These are phyloP conservation scores for Suillus ampliporus DNA, from an alignment of 768 basidiomycete genomes.

Conservation along the genomic window DNA sequence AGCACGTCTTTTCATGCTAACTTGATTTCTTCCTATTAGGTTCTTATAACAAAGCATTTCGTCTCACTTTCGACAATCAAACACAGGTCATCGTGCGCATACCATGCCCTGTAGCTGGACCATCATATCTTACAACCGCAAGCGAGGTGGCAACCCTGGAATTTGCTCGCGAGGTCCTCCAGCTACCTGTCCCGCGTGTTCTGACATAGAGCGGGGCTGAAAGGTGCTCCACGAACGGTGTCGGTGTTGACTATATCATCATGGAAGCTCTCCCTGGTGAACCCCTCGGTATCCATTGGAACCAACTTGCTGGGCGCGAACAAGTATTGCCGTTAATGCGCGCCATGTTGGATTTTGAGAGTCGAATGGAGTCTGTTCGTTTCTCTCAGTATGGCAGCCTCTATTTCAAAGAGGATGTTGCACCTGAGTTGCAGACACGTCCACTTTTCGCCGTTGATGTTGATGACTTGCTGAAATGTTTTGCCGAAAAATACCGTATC, in stretches of 20 bases:
- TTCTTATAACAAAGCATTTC: slow-evolving; percentile 47
- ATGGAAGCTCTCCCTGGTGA: slow-evolving; percentile 37
- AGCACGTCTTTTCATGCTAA: slow-evolving; percentile 14
- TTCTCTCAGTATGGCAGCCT: no score
- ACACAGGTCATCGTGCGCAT: slow-evolving; percentile 48
- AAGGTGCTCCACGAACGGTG: slow-evolving; percentile 15
- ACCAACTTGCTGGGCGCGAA: no score
- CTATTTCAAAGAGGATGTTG: no score
- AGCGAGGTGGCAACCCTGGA: slow-evolving; percentile 54
- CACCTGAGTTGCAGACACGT: no score
- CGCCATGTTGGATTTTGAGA: no score
- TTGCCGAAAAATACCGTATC: no score
- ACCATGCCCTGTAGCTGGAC: slow-evolving; percentile 44
- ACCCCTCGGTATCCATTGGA: no score
- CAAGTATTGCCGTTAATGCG: no score
- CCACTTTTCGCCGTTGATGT: no score
- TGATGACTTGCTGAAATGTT: no score
- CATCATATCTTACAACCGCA: slow-evolving; percentile 45
- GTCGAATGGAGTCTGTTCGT: no score
- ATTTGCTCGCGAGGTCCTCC: slow-evolving; percentile 42
- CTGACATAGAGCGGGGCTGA: slow-evolving; percentile 49
- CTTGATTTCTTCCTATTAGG: slow-evolving; percentile 25
- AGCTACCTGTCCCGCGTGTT: slow-evolving; percentile 48
- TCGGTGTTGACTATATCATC: slow-evolving; percentile 50
- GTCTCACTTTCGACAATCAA: slow-evolving; percentile 42